phyloP scores from a whole-genome alignment of 352 stramenopile species.

The Phytophthora pisi region DNA sequence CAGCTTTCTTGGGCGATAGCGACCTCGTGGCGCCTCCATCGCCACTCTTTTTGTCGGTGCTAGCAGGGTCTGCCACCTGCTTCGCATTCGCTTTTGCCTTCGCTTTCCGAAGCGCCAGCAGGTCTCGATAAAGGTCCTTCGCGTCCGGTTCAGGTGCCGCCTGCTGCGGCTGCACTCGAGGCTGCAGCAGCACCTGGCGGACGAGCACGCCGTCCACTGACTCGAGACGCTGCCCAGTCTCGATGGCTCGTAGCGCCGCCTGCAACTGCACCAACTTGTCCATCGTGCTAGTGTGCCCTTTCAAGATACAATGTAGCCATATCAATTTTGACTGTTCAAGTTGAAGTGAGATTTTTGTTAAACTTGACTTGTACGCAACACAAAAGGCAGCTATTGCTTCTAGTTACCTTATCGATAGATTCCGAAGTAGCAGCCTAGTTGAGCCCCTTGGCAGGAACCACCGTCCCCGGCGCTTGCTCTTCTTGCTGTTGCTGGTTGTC shows the following conservation, averaged over 20 bases:
- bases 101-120: constrained; percentile 39
- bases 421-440: not conserved
- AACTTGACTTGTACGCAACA: not conserved
- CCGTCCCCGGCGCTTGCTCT: constrained; percentile 11
- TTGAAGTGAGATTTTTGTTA: not conserved
- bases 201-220: constrained; percentile 57
- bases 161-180: constrained; percentile 8
- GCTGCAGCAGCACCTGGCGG: constrained; percentile 49
- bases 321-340: not conserved
- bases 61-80: not conserved
- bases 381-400: not conserved
- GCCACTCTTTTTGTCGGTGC: not conserved
- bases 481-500: not conserved
- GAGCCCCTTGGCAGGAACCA: constrained; percentile 8
- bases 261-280: constrained; percentile 52
- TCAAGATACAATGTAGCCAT: not conserved
- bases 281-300: constrained; percentile 11
- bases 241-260: constrained; percentile 56
- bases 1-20: constrained; percentile 20
- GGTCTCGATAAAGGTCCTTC: constrained; percentile 52
- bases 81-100: constrained; percentile 24
- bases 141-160: constrained; percentile 11
- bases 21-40: not conserved
- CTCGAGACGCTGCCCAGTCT: constrained; percentile 54
- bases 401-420: not conserved